Conservation (phyloP, 306 rosid genomes). For the Hippophae rhamnoides region DNA sequence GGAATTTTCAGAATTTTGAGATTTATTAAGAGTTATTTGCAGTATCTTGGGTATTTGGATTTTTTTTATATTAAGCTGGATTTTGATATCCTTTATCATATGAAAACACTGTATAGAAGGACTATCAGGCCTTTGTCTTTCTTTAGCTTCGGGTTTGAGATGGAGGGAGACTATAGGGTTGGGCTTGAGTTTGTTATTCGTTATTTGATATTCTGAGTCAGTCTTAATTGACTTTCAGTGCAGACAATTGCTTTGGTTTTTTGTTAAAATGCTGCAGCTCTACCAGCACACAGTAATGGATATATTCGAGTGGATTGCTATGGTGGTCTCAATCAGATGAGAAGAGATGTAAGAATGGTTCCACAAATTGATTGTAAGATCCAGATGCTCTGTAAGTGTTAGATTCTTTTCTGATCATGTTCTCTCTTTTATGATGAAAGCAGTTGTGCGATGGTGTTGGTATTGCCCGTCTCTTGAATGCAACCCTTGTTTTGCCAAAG, state of each 20-base stretch:
- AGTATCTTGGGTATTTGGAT: too few relatives aligned
- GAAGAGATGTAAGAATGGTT: slow-evolving; percentile 70
- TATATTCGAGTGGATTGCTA: slow-evolving; percentile 91
- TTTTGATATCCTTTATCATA: too few relatives aligned
- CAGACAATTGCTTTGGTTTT: slow-evolving; percentile 45
- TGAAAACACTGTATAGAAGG: slow-evolving; percentile 1
- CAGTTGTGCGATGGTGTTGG: slow-evolving; percentile 97
- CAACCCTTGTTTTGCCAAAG: slow-evolving; percentile 41
- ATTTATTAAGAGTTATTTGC: too few relatives aligned
- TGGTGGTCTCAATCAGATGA: slow-evolving; percentile 93
- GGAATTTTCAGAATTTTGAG: too few relatives aligned
- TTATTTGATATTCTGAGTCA: slow-evolving; percentile 42
- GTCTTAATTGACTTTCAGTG: slow-evolving; percentile 68
- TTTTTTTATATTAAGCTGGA: too few relatives aligned
- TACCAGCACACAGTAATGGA: slow-evolving; percentile 61
- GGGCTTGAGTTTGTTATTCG: slow-evolving; percentile 16
- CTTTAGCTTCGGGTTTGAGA: not conserved
- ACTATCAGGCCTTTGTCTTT: not conserved
- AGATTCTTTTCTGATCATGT: slow-evolving; percentile 15
- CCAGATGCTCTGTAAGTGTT: not conserved
- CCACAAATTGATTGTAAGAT: slow-evolving; percentile 7
- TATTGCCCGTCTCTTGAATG: slow-evolving; percentile 71
- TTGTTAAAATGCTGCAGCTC: slow-evolving; percentile 75
- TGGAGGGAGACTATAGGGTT: slow-evolving; percentile 3
- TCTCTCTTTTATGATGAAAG: slow-evolving; percentile 17